Percentiles rank a stretch among this genome's conserved stretches.
Conservation (phyloP, 148 eudicot species). For the Silene uniflora region DNA sequence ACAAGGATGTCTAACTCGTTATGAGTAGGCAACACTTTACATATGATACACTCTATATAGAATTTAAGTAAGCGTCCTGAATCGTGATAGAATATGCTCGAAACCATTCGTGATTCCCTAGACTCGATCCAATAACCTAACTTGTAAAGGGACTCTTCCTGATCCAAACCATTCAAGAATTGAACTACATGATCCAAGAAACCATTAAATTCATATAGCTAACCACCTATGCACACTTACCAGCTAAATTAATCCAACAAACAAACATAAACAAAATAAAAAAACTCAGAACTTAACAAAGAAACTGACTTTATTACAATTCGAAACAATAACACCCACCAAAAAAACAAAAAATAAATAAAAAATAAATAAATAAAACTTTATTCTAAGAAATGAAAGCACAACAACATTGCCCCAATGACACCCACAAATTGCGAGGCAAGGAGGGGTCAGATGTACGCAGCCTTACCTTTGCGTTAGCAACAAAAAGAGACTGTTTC, state of each 20-base stretch:
- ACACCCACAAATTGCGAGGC: no score
- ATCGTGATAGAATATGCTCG: no score
- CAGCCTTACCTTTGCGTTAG: no score
- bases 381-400: no score
- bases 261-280: background rate
- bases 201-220: background rate
- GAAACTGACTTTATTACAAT: background rate
- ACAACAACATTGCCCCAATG: no score
- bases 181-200: background rate
- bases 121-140: background rate
- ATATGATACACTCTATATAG: no score
- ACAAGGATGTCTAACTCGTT: background rate
- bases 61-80: background rate
- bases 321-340: background rate
- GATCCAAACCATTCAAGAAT: background rate
- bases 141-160: background rate
- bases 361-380: no score
- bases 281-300: background rate
- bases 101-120: no score
- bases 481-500: no score
- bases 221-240: background rate
- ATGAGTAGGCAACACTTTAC: no score
- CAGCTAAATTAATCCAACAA: background rate
- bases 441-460: no score
- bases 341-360: background rate